These are phyloP conservation scores for Cucumis melo DNA, from an alignment of 306 rosid genomes.

Conservation along the genomic window DNA sequence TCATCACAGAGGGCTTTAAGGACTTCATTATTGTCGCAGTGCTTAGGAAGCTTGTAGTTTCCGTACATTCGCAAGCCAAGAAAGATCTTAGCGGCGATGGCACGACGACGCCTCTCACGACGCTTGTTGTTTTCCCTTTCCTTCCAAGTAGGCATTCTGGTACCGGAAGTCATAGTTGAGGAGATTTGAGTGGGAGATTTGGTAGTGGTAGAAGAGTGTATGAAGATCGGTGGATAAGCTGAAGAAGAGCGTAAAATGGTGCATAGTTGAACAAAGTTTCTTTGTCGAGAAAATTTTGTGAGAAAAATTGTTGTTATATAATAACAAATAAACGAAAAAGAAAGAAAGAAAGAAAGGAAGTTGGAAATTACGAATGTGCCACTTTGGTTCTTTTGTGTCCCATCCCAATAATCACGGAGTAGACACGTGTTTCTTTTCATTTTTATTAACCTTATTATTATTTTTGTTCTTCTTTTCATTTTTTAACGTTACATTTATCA, in stretches of 20 bases:
- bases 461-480: too few species aligned
- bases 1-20: constrained; percentile 55
- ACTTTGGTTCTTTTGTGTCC: neutral
- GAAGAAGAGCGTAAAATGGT: neutral
- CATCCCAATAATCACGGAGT: neutral
- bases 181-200: neutral
- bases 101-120: constrained; percentile 44
- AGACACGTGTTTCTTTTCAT: neutral
- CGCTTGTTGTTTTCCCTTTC: constrained; percentile 57
- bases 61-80: constrained; percentile 45
- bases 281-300: neutral
- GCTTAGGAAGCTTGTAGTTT: constrained; percentile 53
- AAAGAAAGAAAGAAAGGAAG: neutral
- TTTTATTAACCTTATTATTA: neutral
- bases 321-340: neutral
- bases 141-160: constrained; percentile 68
- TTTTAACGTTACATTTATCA: too few species aligned
- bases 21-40: constrained; percentile 59
- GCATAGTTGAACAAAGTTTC: neutral
- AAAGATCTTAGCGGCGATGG: constrained; percentile 60
- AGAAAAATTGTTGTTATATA: neutral
- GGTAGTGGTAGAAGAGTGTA: too few species aligned
- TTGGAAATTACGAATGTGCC: neutral
- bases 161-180: constrained; percentile 31
- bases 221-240: neutral